Conservation (phyloP, 352 stramenopile genomes). For the Thraustochytrium striatum region DNA sequence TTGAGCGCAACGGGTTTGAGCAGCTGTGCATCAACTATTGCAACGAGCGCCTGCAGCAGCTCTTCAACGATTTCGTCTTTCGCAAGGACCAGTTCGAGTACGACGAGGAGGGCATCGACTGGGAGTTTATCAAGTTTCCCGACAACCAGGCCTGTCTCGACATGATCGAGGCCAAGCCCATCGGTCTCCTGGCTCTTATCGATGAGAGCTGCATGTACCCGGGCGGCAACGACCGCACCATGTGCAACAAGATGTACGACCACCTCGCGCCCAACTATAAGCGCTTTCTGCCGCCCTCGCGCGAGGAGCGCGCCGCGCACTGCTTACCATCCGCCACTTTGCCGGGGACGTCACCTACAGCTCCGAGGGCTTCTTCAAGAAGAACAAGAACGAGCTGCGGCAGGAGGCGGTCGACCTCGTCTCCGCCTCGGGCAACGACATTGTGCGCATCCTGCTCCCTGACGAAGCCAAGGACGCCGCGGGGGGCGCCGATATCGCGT, state of each 20-base stretch:
- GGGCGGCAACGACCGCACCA: constrained; percentile 74
- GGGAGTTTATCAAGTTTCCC: constrained; percentile 80
- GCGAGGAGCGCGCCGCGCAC: not conserved
- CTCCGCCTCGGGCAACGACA: constrained; percentile 40
- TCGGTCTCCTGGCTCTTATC: constrained; percentile 71
- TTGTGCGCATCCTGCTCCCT: constrained; percentile 47
- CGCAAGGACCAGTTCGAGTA: constrained; percentile 78
- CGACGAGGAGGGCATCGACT: constrained; percentile 76
- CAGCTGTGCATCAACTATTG: constrained; percentile 89
- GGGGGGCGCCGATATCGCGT: constrained; percentile 26
- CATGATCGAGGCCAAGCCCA: constrained; percentile 75
- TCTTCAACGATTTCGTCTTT: constrained; percentile 80
- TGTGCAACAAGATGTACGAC: constrained; percentile 62
- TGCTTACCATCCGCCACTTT: constrained; percentile 91
- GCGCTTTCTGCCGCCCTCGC: constrained; percentile 13
- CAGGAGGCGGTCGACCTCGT: constrained; percentile 79
- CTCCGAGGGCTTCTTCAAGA: constrained; percentile 88
- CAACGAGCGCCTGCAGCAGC: constrained; percentile 84
- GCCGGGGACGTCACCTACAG: constrained; percentile 88
- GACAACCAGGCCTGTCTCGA: constrained; percentile 80
- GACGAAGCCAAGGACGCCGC: constrained; percentile 38
- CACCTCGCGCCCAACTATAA: constrained; percentile 35
- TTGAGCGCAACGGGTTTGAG: constrained; percentile 88
- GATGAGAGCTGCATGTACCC: constrained; percentile 83
- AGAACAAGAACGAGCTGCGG: constrained; percentile 89